These are phyloP conservation scores for Canavalia gladiata DNA, from an alignment of 306 rosid species.

Conservation along the genomic window DNA sequence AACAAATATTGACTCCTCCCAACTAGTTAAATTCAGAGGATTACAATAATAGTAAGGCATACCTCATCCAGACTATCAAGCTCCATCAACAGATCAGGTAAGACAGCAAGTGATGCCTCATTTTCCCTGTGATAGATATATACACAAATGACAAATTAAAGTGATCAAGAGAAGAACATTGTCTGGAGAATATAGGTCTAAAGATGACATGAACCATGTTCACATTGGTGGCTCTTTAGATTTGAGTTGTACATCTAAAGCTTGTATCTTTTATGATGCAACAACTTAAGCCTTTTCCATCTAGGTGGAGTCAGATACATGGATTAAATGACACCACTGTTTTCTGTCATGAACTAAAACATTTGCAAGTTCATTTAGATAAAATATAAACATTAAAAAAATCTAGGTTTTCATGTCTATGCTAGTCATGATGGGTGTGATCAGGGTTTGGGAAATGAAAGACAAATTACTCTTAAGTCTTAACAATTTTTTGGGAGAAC, in stretches of 20 bases:
- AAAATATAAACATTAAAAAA: not conserved
- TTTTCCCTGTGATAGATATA: slow-evolving; percentile 68
- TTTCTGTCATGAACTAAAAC: not conserved
- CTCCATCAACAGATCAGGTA: slow-evolving; percentile 80
- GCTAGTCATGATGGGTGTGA: not conserved
- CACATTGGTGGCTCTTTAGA: slow-evolving; percentile 21
- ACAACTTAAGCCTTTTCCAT: not conserved
- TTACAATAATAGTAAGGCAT: slow-evolving; percentile 5
- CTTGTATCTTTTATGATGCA: slow-evolving; percentile 7
- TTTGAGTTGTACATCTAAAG: slow-evolving; percentile 16
- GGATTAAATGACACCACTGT: not conserved
- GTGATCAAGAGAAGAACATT: slow-evolving; percentile 3
- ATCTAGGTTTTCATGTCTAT: slow-evolving; percentile 8
- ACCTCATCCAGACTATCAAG: slow-evolving; percentile 91
- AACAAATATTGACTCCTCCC: slow-evolving; percentile 5
- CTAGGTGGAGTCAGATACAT: not conserved
- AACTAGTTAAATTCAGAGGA: slow-evolving; percentile 27
- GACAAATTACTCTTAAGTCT: not conserved
- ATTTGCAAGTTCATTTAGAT: not conserved
- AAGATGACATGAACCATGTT: not conserved
- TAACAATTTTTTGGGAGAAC: not conserved
- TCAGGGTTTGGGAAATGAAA: not conserved
- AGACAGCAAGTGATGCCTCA: slow-evolving; percentile 88
- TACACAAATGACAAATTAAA: slow-evolving; percentile 3
- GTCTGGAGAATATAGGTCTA: slow-evolving; percentile 1